These are phyloP conservation scores for Berberis thunbergii DNA, from an alignment of 164 flowering plant species.

Conservation along the genomic window DNA sequence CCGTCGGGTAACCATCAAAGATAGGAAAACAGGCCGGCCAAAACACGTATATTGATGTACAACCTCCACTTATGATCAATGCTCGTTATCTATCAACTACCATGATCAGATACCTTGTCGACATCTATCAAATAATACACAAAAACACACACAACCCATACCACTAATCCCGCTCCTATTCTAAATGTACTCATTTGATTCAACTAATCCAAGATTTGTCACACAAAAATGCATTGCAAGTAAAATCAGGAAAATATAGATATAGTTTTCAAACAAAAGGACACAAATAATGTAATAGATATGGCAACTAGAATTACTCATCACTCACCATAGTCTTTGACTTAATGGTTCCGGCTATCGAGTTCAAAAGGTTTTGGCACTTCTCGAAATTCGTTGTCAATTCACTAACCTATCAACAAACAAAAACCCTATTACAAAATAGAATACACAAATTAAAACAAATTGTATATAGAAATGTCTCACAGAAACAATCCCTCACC, in stretches of 20 bases:
- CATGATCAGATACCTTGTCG: no score
- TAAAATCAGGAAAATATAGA: neutral
- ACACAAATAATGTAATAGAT: neutral
- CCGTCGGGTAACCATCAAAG: no score
- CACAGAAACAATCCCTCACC: conserved; percentile 30
- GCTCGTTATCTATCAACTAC: no score
- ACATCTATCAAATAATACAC: no score
- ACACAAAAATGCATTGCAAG: no score
- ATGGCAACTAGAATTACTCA: neutral
- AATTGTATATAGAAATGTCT: neutral
- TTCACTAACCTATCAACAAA: conserved; percentile 45
- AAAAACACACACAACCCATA: no score
- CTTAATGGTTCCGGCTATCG: conserved; percentile 55
- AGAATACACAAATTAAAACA: neutral
- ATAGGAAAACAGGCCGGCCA: no score
- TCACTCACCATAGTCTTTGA: conserved; percentile 62
- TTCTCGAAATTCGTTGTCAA: conserved; percentile 75
- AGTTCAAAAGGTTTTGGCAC: conserved; percentile 83
- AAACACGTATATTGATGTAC: no score
- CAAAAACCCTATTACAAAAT: neutral
- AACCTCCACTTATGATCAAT: no score
- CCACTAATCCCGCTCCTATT: no score
- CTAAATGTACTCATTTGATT: no score
- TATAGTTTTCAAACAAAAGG: neutral
- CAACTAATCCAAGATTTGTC: neutral